A percentile compares a stretch with the other conserved stretches of the same genome.
Evolutionary conservation across 257 asterid genomes (phyloP).

Genomic region (Jacaranda copaia): DNA sequence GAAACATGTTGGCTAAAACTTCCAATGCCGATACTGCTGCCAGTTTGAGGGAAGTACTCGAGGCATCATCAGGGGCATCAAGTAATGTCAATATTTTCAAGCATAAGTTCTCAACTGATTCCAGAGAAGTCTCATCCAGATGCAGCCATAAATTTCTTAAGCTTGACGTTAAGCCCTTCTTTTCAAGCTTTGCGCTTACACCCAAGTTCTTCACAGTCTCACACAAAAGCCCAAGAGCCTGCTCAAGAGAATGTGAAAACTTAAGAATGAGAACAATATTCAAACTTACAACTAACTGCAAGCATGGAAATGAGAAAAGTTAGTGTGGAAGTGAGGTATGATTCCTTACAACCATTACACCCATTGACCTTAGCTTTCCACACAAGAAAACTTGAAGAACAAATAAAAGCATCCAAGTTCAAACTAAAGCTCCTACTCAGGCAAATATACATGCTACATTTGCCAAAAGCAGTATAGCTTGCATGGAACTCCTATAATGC

Average conservation of each 20-base stretch:
- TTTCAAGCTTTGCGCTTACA: constrained; percentile 48
- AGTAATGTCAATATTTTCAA: constrained; percentile 62
- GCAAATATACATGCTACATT: constrained; percentile 1
- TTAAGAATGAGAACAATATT: constrained; percentile 26
- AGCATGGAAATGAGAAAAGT: background rate
- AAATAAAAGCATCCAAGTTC: constrained; percentile 5
- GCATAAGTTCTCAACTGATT: constrained; percentile 59
- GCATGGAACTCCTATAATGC: constrained; percentile 20
- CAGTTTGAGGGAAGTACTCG: constrained; percentile 62
- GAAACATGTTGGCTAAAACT: constrained; percentile 62
- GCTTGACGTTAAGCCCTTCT: constrained; percentile 53
- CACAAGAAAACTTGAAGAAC: background rate
- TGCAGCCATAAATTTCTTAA: constrained; percentile 67
- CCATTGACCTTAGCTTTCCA: background rate
- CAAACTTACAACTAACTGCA: constrained; percentile 15
- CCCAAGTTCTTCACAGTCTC: constrained; percentile 71
- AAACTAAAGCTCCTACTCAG: constrained; percentile 18
- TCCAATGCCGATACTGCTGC: constrained; percentile 81
- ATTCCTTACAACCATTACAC: background rate
- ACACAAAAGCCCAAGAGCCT: constrained; percentile 88
- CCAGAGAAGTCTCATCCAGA: constrained; percentile 56
- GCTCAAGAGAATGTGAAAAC: constrained; percentile 36
- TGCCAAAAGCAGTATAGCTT: constrained; percentile 7
- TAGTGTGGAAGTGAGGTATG: background rate
- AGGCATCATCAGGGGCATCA: constrained; percentile 55